A percentile compares a stretch with the other conserved stretches of the same genome.
Evolutionary conservation across 176 grass and related monocot species (phyloP).

Genomic region (Leersia perrieri): DNA sequence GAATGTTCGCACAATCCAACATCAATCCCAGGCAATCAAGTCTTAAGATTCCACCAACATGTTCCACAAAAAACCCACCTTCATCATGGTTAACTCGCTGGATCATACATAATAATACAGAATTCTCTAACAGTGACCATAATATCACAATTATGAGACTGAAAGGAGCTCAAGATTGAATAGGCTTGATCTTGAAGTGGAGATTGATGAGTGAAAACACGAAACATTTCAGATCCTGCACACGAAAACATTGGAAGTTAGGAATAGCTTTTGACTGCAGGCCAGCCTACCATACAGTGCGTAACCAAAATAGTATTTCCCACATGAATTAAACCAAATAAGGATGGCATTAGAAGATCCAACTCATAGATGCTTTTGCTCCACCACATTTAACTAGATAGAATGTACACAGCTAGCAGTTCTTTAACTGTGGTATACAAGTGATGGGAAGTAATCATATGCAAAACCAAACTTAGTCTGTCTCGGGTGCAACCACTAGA

Average conservation of each 20-base stretch:
- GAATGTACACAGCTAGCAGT: constrained; percentile 2
- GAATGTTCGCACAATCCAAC: constrained; percentile 30
- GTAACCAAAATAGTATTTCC: not conserved
- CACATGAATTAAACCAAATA: not conserved
- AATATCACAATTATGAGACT: constrained; percentile 4
- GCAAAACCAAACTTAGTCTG: not conserved
- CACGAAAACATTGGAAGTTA: constrained; percentile 20
- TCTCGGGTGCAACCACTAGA: not conserved
- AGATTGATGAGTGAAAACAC: constrained; percentile 74
- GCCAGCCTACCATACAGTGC: not conserved
- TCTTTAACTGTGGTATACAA: not conserved
- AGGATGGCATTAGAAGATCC: not conserved
- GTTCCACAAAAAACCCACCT: not conserved
- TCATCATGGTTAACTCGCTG: constrained; percentile 2
- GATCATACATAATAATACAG: constrained; percentile 24
- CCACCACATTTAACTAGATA: not conserved
- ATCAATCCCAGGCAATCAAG: not conserved
- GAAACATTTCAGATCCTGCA: constrained; percentile 78
- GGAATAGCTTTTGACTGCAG: not conserved
- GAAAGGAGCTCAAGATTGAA: constrained; percentile 61
- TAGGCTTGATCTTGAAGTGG: constrained; percentile 91
- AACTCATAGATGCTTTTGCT: not conserved
- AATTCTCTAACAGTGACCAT: constrained; percentile 12
- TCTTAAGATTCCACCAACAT: not conserved
- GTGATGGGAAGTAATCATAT: no score